These are phyloP conservation scores for Allium cepa DNA, from an alignment of 106 monocot species.

Conservation along the genomic window DNA sequence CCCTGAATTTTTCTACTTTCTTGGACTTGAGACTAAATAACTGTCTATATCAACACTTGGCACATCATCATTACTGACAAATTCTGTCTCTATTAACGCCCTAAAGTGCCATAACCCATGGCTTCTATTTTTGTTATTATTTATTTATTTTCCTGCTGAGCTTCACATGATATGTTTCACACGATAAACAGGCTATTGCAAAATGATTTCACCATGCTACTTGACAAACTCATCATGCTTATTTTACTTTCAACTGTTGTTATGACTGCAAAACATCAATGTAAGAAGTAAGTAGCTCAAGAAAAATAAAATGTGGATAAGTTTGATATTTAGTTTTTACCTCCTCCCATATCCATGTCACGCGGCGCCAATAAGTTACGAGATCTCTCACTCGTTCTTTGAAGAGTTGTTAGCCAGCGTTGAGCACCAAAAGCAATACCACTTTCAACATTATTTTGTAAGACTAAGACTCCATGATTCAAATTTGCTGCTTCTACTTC, in stretches of 20 bases:
- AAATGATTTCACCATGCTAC: slow-evolving; percentile 65
- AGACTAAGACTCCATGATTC: slow-evolving; percentile 19
- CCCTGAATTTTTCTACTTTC: too few relatives aligned
- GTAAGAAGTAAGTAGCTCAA: background rate
- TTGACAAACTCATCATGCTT: slow-evolving; percentile 67
- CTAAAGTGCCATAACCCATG: too few relatives aligned
- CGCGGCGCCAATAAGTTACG: slow-evolving; percentile 23
- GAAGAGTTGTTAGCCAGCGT: slow-evolving; percentile 2
- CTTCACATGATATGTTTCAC: too few relatives aligned
- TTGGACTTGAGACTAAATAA: too few relatives aligned
- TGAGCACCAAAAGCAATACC: slow-evolving; percentile 58
- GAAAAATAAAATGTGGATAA: background rate
- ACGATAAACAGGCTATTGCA: slow-evolving; percentile 35
- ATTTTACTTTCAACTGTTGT: slow-evolving; percentile 38
- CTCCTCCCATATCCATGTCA: slow-evolving; percentile 8
- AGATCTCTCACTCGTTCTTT: slow-evolving; percentile 44
- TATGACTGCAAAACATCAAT: slow-evolving; percentile 9
- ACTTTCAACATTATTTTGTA: slow-evolving; percentile 31
- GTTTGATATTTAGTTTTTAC: background rate
- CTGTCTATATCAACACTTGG: too few relatives aligned
- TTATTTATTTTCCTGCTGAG: too few relatives aligned
- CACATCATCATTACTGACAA: too few relatives aligned
- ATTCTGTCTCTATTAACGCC: too few relatives aligned
- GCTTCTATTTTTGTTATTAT: too few relatives aligned
- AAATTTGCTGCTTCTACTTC: slow-evolving; percentile 40